These are phyloP conservation scores for Chrysoporthe puriensis DNA, from an alignment of 2,329 filamentous ascomycete genomes.

Conservation along the genomic window DNA sequence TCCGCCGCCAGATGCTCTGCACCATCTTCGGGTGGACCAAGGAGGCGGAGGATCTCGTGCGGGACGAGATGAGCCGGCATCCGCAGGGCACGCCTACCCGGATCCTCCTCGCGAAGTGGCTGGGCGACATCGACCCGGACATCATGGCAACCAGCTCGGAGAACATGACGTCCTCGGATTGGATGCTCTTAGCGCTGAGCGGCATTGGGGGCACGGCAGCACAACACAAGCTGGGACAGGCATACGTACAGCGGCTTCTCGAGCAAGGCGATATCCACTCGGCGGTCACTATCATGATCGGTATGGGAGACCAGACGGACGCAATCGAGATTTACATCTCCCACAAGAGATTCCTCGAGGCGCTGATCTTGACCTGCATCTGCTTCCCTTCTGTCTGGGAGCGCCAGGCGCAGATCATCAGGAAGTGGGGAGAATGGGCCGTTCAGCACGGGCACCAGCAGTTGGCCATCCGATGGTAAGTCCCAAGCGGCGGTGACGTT, in stretches of 20 bases:
- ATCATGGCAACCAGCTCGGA: constrained; percentile 79
- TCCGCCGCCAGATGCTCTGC: constrained; percentile 87
- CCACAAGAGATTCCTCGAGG: constrained; percentile 89
- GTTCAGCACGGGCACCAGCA: constrained; percentile 86
- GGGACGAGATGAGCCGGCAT: constrained; percentile 81
- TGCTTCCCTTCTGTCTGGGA: constrained; percentile 88
- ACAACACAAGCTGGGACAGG: constrained; percentile 86
- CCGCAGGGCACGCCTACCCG: constrained; percentile 73
- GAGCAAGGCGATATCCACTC: constrained; percentile 91
- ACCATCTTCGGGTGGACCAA: constrained; percentile 95
- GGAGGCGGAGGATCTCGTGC: constrained; percentile 78
- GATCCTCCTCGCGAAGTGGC: constrained; percentile 88
- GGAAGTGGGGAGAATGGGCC: constrained; percentile 94
- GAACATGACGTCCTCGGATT: constrained; percentile 91
- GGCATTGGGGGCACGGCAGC: constrained; percentile 79
- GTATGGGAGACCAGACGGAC: constrained; percentile 89
- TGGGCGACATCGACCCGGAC: constrained; percentile 82
- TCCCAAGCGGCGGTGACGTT: constrained; percentile 21
- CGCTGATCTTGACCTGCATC: constrained; percentile 83
- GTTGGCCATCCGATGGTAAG: constrained; percentile 79
- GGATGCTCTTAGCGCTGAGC: constrained; percentile 93
- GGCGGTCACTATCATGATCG: constrained; percentile 88
- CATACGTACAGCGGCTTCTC: constrained; percentile 87
- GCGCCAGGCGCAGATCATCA: constrained; percentile 81
- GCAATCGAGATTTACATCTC: constrained; percentile 96